A percentile compares a stretch with the other conserved stretches of the same genome.
These are phyloP conservation scores for Pleurotus pulmonarius DNA, from an alignment of 768 basidiomycete species.

Conservation along the genomic window DNA sequence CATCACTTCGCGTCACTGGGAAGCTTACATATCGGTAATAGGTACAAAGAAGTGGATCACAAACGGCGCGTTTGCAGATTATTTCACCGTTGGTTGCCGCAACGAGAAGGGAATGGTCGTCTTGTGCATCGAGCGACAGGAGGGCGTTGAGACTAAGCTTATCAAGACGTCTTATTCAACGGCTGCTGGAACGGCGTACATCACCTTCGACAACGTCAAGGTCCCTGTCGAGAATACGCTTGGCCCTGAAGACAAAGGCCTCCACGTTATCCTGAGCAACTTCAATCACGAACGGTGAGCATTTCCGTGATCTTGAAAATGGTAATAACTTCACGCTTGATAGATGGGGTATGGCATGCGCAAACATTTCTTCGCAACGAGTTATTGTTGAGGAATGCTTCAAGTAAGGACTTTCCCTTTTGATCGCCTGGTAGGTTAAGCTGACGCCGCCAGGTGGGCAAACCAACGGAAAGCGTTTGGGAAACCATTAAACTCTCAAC, in stretches of 20 bases:
- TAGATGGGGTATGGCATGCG: slow-evolving; percentile 66
- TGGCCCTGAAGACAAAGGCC: slow-evolving; percentile 60
- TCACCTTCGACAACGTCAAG: slow-evolving; percentile 28
- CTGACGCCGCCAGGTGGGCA: slow-evolving; percentile 50
- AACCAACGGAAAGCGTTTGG: slow-evolving; percentile 79
- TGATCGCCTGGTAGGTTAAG: neutral
- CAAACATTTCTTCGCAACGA: slow-evolving; percentile 53
- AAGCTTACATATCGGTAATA: neutral
- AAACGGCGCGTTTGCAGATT: slow-evolving; percentile 17
- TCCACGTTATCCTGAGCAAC: slow-evolving; percentile 61
- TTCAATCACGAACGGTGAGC: slow-evolving; percentile 60
- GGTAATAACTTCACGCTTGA: neutral
- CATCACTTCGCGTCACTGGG: neutral
- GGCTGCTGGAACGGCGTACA: slow-evolving; percentile 49
- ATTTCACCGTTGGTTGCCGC: slow-evolving; percentile 57
- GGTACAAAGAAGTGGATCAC: slow-evolving; percentile 45
- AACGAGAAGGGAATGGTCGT: slow-evolving; percentile 37
- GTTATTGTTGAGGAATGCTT: slow-evolving; percentile 71
- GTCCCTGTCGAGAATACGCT: slow-evolving; percentile 55
- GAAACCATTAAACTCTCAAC: slow-evolving; percentile 60
- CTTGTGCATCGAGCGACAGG: slow-evolving; percentile 10
- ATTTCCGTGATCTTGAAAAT: neutral
- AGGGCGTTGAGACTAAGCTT: slow-evolving; percentile 19
- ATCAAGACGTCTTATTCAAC: slow-evolving; percentile 45
- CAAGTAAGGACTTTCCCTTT: slow-evolving; percentile 37